A percentile compares a stretch with the other conserved stretches of the same genome.
Conservation (phyloP, 768 basidiomycete genomes). For the Boletus tomentosulus region DNA sequence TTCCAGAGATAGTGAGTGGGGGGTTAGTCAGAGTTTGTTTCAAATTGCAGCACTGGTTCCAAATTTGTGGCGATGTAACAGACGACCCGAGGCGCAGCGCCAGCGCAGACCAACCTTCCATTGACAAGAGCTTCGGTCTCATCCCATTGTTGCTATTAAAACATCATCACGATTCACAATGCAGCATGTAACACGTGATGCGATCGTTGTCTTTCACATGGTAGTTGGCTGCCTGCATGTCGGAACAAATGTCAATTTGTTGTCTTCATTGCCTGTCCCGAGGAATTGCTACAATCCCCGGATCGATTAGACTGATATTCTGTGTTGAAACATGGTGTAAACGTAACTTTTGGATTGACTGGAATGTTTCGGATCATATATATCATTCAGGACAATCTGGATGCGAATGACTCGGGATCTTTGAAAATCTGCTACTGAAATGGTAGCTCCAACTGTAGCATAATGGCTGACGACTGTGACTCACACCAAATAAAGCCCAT, state of each 20-base stretch:
- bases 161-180: neutral
- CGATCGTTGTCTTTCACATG: neutral
- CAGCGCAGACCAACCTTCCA: neutral
- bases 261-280: neutral
- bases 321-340: no score
- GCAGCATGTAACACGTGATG: neutral
- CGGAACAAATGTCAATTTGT: neutral
- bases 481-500: no score
- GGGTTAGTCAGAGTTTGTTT: neutral
- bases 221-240: neutral
- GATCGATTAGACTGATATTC: no score
- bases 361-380: no score
- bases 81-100: neutral
- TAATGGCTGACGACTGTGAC: no score
- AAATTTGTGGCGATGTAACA: neutral
- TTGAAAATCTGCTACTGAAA: no score
- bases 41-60: neutral
- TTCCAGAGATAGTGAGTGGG: neutral
- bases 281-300: neutral
- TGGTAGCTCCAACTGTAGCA: no score
- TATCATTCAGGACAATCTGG: no score
- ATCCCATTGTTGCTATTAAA: neutral
- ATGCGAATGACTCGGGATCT: no score
- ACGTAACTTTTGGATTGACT: no score
- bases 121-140: neutral